phyloP scores from a whole-genome alignment of 371 early-diverging fungal genomes.

The Syncephalastrum contaminatum region DNA sequence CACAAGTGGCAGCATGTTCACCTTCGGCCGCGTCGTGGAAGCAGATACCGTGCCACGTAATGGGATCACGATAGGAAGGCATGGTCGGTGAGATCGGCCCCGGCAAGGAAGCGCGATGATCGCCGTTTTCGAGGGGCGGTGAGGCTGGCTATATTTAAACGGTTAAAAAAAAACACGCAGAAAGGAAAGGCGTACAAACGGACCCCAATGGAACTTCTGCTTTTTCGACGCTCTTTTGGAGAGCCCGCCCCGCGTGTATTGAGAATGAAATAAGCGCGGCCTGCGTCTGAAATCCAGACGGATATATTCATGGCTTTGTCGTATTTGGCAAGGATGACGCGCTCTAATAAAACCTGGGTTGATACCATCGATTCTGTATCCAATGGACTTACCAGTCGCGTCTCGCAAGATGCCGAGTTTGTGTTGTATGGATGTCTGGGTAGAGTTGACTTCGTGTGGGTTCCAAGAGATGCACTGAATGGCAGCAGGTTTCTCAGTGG shows the following conservation, averaged over 20 bases:
- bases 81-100: constrained; percentile 13
- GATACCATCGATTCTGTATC: neutral
- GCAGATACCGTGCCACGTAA: constrained; percentile 40
- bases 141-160: too few relatives aligned
- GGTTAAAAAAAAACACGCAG: neutral
- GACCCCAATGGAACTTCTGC: constrained; percentile 13
- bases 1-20: constrained; percentile 27
- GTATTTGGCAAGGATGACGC: constrained; percentile 20
- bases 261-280: constrained; percentile 39
- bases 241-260: constrained; percentile 10
- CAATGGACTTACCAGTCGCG: constrained; percentile 17
- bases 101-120: too few relatives aligned
- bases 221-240: constrained; percentile 15
- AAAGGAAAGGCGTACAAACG: neutral
- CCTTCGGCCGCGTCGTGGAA: constrained; percentile 26
- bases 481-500: constrained; percentile 41
- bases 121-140: too few relatives aligned
- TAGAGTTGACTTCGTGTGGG: constrained; percentile 41
- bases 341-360: constrained; percentile 19
- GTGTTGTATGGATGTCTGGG: constrained; percentile 35
- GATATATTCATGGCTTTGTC: constrained; percentile 41
- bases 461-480: constrained; percentile 54
- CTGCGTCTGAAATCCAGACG: constrained; percentile 42
- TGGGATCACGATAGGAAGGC: constrained; percentile 30
- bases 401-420: constrained; percentile 24